Evolutionary conservation across 2,329 filamentous ascomycete genomes (phyloP), one percentile per base, ranked within the genome.

Genomic region (Penicillium freii): DNA sequence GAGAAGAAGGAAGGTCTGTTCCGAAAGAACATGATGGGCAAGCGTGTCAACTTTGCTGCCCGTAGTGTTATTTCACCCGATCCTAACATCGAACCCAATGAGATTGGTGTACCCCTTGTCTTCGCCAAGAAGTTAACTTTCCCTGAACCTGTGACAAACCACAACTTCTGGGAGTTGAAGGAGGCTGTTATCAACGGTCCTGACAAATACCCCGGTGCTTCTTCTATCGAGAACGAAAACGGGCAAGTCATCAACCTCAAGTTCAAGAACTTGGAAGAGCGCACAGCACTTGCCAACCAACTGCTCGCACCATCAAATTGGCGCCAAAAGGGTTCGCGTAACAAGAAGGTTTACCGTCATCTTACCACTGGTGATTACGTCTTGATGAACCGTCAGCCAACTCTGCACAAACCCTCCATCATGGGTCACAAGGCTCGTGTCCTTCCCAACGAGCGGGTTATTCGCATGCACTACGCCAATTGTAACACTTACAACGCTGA

Each of bases 1-100:
- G 94, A 99, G 77, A 99, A 99, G 82, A 99, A 99, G 77, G 95
- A 99, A 71, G 94, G 94, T 63, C 82, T 99, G 31, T 99, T 99
- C 81, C 84, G 94, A 68, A 97, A 96, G 81, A 97, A 99, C 77
- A 97, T 99, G 94, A 99, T 99, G 94, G 94, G 94, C 60, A 99
- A 99, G 81, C 92, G 94, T 80, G 94, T 99, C 78, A 97, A 99
- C 75, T 97, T 94, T 73, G 94, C 94, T 49, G 94, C 94, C 38
- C 89, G 94, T 73, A 96, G 90, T 82, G 94, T 99, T 73, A 99
- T 99, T 67, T 97, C 93, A 10, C 94, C 94, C 0, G 94, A 99
- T 71, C 94, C 94, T 3, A 99, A 97, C 71, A 96, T 99, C 69
- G 94, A 99, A 75, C 97, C 94, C 19, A 97, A 96, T 74, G 94